A percentile compares a stretch with the other conserved stretches of the same genome.
phyloP scores from a whole-genome alignment of 495 filamentous ascomycete genomes.

The Aspergillus incahuasiensis region DNA sequence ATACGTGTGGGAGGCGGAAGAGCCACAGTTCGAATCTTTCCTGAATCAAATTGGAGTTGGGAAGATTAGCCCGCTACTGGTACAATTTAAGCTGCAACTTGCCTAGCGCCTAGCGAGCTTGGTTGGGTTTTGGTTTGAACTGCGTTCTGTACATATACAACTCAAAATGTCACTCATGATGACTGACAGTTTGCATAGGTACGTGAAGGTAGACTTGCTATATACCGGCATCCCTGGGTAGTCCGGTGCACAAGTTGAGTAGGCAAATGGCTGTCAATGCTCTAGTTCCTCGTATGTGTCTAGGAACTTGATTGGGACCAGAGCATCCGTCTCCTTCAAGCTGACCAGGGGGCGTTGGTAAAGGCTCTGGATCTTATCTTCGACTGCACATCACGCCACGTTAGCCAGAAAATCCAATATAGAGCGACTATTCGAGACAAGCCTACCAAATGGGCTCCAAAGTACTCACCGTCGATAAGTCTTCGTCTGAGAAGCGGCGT shows the following conservation, averaged over 20 bases:
- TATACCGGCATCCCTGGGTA: conserved; percentile 1
- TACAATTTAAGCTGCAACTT: background rate
- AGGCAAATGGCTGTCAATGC: conserved; percentile 25
- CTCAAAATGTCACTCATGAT: background rate
- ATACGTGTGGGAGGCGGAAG: conserved; percentile 21
- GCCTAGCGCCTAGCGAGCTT: background rate
- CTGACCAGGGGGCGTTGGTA: conserved; percentile 22
- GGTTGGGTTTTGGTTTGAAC: background rate
- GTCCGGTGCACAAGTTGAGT: conserved; percentile 4
- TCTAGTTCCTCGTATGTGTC: conserved; percentile 36
- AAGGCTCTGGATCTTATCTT: conserved; percentile 26
- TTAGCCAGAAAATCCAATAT: background rate
- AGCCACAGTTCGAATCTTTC: background rate
- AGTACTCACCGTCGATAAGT: conserved; percentile 34
- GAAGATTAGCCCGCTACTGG: background rate
- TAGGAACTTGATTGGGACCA: conserved; percentile 16
- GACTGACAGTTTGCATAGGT: background rate
- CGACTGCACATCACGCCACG: background rate
- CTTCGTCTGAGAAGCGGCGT: conserved; percentile 28
- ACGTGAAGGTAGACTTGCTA: conserved; percentile 3
- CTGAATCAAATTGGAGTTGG: background rate
- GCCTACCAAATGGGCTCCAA: conserved; percentile 41
- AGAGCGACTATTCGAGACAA: no score
- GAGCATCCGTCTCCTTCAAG: conserved; percentile 11
- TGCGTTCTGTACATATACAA: background rate